Base-by-base conservation (phyloP, 108 stramenopile species). In the Epipyxis sp. region DNA sequence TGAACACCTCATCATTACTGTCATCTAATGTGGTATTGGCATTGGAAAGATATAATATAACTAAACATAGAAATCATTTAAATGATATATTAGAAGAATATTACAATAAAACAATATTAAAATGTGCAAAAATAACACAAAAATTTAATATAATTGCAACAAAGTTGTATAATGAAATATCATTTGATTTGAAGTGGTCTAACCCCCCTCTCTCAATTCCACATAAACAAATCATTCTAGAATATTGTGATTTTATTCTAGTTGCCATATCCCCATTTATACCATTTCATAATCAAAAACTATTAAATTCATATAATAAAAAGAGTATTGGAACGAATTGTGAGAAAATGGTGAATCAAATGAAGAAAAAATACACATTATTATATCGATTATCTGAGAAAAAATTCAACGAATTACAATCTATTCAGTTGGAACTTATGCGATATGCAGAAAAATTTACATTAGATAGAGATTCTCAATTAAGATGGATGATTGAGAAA, bases 401-500 rank as follows among this genome's bases (percentile, higher is more conserved):
- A 25, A 16, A 32, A 3, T 16, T 32, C 61, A 25, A 35, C 30
- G 6, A 6, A 3, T 6, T 65, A 16, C 10, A 10, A 16, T 10
- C 61, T 35, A 3, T 37, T 16, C 27, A 65, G 34, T 32, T 32
- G 30, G 35, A 29, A 16, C 34, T 65, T 16, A 3, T 65, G 61
- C 61, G 20, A 32, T 6, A 10, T 32, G 43, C 32, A 10, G 71
- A 74, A 42, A 39, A 74, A 39, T 42, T 74, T 37, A 57, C n/a
- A 20, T 43, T 74, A 6, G 43, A 74, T 6, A 74, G 42, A 34
- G 71, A 74, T 10, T 37, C 41, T 6, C 13, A 37, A 16, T 27
- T 74, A 42, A 37, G 71, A 10, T 74, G 71, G 71, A 46, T 20
- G 50, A 74, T 74, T 37, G 71, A 74, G 42, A 27, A 46, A 20